Evolutionary conservation across 2,329 filamentous ascomycete species (phyloP).

Genomic region (Claviceps purpurea): DNA sequence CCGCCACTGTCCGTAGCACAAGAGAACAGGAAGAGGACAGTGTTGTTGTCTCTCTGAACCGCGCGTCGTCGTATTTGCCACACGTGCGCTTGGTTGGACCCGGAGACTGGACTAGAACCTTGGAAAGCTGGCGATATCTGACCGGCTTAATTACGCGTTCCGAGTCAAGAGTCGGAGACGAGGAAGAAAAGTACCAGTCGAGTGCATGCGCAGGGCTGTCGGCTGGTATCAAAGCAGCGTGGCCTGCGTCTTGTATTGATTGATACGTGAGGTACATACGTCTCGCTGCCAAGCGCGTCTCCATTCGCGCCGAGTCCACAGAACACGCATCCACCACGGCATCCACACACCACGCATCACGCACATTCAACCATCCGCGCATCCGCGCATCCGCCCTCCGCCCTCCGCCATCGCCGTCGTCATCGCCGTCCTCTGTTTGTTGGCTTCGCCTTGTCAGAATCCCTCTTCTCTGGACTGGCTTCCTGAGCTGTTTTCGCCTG

Average conservation of each 20-base stretch:
- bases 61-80: neutral
- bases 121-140: neutral
- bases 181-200: neutral
- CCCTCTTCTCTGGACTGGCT: neutral
- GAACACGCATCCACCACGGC: neutral
- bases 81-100: neutral
- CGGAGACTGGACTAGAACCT: no score
- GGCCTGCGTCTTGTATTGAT: no score
- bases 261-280: neutral
- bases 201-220: neutral
- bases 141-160: no score
- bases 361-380: neutral
- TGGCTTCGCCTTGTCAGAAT: neutral
- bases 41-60: neutral
- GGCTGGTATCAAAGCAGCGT: neutral
- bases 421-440: neutral
- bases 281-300: neutral
- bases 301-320: no score
- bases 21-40: neutral
- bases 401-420: neutral
- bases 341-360: neutral
- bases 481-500: neutral
- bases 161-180: no score
- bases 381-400: neutral
- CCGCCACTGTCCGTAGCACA: neutral